Base-by-base conservation (phyloP, 83 land plant genomes). In the Thuja plicata region DNA sequence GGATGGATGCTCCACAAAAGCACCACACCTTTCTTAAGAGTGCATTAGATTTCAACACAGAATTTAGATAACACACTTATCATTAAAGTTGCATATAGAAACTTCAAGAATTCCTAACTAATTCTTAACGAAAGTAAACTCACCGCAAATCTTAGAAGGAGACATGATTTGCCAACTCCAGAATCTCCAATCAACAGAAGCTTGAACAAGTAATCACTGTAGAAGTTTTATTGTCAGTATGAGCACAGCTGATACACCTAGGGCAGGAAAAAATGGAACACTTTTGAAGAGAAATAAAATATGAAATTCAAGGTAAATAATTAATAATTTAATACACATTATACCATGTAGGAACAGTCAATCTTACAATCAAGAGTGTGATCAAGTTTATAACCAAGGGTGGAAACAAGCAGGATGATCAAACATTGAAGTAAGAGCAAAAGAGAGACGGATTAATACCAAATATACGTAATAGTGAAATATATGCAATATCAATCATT, bases 191-290 rank as follows among this genome's bases (percentile, higher is more conserved):
- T 91, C 27, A 94, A 89, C 45, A 94, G 89, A 86, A 94, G 94
- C 88, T 94, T 94, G 95, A 94, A 94, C 86, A 94, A 92, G 62
- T 94, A 94, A 88, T 94, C 92, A 91, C 93, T 94, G 86, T 89
- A 88, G 27, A 89, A 90, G 54, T 84, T 45, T 48, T 0, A 2
- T 30, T 48, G 55, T 84, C 86, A 84, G 55, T 50, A 84, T 13
- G 12, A 13, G 57, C 16, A 48, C 57, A 48, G 35, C 12, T 15
- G 13, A 48, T 48, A 83, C n/a, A 45, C 34, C 11, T 34, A 76
- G 79, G 19, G 50, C 11, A 84, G 12, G 50, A 30, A 84, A 30
- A 83, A 50, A 50, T 12, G 6, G 32, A 84, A 46, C 5, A 7
- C 16, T 48, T 84, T n/a, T 84, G 43, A 38, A 41, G 57, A 54